phyloP scores from a whole-genome alignment of 179 eudicot species.

The Gypsophila paniculata region DNA sequence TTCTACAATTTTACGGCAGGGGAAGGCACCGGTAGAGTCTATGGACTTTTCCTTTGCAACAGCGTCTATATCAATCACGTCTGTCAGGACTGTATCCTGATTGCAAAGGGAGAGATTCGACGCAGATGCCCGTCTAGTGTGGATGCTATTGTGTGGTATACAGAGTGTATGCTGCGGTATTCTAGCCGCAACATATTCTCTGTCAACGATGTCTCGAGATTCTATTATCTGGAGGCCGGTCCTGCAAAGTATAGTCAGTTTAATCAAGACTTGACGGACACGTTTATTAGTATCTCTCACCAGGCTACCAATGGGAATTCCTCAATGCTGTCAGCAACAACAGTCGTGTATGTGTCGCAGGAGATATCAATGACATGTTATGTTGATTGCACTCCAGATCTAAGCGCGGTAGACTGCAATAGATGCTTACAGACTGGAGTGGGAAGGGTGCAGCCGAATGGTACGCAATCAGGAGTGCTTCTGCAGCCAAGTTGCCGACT shows the following conservation, averaged over 20 bases:
- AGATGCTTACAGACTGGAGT: constrained; percentile 30
- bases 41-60: constrained; percentile 27
- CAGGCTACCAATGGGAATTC: constrained; percentile 20
- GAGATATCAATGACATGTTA: constrained; percentile 17
- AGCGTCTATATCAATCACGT: background rate
- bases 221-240: background rate
- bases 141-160: constrained; percentile 25
- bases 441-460: constrained; percentile 12
- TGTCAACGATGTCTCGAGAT: constrained; percentile 9
- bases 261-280: constrained; percentile 18
- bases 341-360: constrained; percentile 6
- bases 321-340: constrained; percentile 17
- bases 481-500: constrained; percentile 29
- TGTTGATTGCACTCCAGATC: constrained; percentile 48
- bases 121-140: constrained; percentile 18
- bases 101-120: constrained; percentile 21
- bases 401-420: constrained; percentile 21
- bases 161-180: constrained; percentile 26
- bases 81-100: constrained; percentile 20
- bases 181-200: constrained; percentile 20
- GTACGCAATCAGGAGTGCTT: constrained; percentile 21
- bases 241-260: constrained; percentile 17
- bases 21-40: constrained; percentile 8
- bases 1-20: constrained; percentile 26
- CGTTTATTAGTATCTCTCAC: constrained; percentile 19